Conservation (phyloP, 108 stramenopile genomes). For the Hondaea fermentalgiana region DNA sequence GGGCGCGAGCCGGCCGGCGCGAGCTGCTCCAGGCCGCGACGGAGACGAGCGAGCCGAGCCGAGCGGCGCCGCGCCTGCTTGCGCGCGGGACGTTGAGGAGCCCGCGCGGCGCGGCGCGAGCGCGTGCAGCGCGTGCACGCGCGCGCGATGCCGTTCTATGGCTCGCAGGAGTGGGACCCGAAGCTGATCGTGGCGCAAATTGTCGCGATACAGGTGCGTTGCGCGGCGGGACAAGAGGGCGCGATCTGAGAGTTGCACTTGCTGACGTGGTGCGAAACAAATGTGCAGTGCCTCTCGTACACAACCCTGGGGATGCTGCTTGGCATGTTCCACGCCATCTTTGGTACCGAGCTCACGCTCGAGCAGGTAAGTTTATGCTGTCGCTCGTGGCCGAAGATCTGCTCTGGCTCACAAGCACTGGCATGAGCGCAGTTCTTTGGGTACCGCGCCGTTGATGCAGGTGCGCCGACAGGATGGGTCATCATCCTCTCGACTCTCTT, state of each 20-base stretch:
- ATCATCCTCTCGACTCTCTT: not conserved
- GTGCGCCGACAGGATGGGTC: not conserved
- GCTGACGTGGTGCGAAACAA: not conserved
- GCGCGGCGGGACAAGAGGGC: no score
- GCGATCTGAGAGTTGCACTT: not conserved
- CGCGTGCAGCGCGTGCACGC: no score
- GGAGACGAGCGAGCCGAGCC: no score
- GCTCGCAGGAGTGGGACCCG: slow-evolving; percentile 9
- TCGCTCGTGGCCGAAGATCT: no score
- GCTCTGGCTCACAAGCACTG: not conserved
- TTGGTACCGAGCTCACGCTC: not conserved
- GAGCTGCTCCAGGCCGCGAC: no score
- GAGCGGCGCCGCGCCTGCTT: no score
- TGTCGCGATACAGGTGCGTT: not conserved
- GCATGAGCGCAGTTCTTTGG: not conserved
- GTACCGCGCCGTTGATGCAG: not conserved
- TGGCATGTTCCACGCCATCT: not conserved
- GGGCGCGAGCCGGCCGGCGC: no score
- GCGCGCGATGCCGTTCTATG: slow-evolving; percentile 3
- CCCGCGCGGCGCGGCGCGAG: no score
- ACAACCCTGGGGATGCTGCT: not conserved
- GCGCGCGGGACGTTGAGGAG: no score
- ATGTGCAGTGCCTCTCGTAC: not conserved
- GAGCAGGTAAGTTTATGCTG: not conserved
- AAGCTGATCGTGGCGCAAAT: slow-evolving; percentile 7